Conservation (phyloP, 1,139 yeast species). For the Kurtzmaniella natalensis region DNA sequence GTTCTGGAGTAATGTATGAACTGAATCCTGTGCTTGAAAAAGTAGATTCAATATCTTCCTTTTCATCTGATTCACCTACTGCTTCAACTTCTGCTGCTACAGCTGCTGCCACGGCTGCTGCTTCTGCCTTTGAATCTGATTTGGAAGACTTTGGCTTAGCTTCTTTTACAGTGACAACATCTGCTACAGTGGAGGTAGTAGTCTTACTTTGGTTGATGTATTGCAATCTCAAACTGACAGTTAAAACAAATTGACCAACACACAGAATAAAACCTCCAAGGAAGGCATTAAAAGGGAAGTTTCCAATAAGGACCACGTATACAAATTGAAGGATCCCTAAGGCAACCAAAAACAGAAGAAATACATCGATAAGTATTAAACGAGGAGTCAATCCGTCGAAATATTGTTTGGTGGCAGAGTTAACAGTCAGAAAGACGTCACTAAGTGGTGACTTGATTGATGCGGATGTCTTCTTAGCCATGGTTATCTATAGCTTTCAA, state of each 20-base stretch:
- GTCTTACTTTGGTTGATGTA: slow-evolving; percentile 19
- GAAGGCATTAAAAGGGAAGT: slow-evolving; percentile 95
- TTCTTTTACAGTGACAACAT: too few species aligned
- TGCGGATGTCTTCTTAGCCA: not conserved
- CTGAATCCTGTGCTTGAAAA: slow-evolving; percentile 24
- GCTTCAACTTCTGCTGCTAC: slow-evolving; percentile 9
- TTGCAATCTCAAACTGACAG: slow-evolving; percentile 78
- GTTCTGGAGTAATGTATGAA: slow-evolving; percentile 59
- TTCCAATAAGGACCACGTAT: slow-evolving; percentile 75
- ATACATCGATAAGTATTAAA: slow-evolving; percentile 68
- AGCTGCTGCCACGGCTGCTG: slow-evolving; percentile 7
- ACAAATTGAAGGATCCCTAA: slow-evolving; percentile 76
- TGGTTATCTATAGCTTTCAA: too few species aligned
- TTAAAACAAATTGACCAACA: slow-evolving; percentile 91
- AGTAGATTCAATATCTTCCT: slow-evolving; percentile 8
- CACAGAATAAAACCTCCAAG: slow-evolving; percentile 89
- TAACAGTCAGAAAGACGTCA: slow-evolving; percentile 48
- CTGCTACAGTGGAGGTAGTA: not conserved
- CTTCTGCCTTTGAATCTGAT: slow-evolving; percentile 9
- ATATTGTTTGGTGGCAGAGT: slow-evolving; percentile 47
- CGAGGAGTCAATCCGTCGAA: slow-evolving; percentile 37
- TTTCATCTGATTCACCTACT: slow-evolving; percentile 12
- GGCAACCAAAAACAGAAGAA: slow-evolving; percentile 67
- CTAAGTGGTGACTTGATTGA: slow-evolving; percentile 17
- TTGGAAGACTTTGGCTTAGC: slow-evolving; percentile 6